These are phyloP conservation scores for Lepiota brunneoincarnata DNA, from an alignment of 768 basidiomycete species.

Conservation along the genomic window DNA sequence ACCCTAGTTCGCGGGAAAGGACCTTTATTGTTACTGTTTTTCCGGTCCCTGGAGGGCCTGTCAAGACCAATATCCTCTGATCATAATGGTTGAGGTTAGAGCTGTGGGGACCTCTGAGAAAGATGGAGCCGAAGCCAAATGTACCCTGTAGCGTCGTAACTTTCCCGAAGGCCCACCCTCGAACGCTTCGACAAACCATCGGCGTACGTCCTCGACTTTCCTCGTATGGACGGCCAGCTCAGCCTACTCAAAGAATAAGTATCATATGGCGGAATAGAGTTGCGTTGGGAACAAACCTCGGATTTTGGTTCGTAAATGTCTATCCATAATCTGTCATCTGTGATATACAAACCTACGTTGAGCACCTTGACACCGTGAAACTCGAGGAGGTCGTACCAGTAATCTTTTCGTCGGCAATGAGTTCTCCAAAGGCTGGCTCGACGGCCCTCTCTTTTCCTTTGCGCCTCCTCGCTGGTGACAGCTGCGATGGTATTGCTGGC, in stretches of 20 bases:
- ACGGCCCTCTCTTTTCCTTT: conserved; percentile 20
- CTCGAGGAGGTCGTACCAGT: neutral
- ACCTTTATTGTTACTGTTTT: conserved; percentile 87
- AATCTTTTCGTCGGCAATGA: neutral
- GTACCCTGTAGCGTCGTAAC: conserved; percentile 71
- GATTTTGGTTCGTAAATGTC: conserved; percentile 61
- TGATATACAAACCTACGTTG: neutral
- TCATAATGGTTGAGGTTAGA: too few relatives aligned
- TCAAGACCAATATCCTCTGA: conserved; percentile 80
- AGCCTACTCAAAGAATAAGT: conserved; percentile 35
- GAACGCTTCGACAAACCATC: conserved; percentile 74
- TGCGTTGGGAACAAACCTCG: conserved; percentile 37
- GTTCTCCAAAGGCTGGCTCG: neutral
- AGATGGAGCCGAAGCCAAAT: conserved; percentile 20
- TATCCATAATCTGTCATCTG: conserved; percentile 52
- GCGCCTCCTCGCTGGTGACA: conserved; percentile 19
- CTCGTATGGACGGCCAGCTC: conserved; percentile 77
- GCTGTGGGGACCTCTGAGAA: neutral
- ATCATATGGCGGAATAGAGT: neutral
- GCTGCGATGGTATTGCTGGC: conserved; percentile 16
- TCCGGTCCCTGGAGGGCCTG: conserved; percentile 86
- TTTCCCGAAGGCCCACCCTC: conserved; percentile 63
- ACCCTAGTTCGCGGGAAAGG: conserved; percentile 67
- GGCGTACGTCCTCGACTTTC: conserved; percentile 75
- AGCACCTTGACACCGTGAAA: neutral